Evolutionary conservation across 2,329 filamentous ascomycete species (phyloP).

Genomic region (Verticillium dahliae): DNA sequence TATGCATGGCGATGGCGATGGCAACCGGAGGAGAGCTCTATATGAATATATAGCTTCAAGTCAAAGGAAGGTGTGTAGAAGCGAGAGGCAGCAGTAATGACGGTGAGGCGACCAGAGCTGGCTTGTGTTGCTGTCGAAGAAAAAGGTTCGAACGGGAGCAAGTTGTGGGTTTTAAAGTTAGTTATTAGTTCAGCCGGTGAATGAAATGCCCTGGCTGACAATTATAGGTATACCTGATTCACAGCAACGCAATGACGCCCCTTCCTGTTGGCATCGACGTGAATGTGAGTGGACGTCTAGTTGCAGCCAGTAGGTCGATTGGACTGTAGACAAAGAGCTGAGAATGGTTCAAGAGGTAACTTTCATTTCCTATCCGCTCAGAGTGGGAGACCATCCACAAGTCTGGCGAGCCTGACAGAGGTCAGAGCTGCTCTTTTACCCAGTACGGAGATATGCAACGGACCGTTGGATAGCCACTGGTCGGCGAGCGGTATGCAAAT

Average conservation of each 20-base stretch:
- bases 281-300: not conserved
- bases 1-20: conserved; percentile 5
- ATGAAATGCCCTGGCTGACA: no score
- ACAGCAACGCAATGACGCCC: not conserved
- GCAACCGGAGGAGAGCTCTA: not conserved
- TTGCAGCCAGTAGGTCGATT: no score
- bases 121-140: no score
- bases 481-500: not conserved
- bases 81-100: no score
- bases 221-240: no score
- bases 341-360: no score
- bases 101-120: no score
- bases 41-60: not conserved
- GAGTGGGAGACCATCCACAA: not conserved
- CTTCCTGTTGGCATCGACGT: not conserved
- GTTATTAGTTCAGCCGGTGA: no score
- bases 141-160: not conserved
- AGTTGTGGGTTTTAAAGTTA: not conserved
- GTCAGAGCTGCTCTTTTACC: not conserved
- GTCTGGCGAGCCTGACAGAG: not conserved
- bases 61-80: no score
- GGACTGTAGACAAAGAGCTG: no score
- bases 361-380: no score
- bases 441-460: not conserved
- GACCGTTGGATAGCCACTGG: not conserved